Evolutionary conservation across 2,329 filamentous ascomycete genomes (phyloP).

Genomic region (Epichloe uncinata): DNA sequence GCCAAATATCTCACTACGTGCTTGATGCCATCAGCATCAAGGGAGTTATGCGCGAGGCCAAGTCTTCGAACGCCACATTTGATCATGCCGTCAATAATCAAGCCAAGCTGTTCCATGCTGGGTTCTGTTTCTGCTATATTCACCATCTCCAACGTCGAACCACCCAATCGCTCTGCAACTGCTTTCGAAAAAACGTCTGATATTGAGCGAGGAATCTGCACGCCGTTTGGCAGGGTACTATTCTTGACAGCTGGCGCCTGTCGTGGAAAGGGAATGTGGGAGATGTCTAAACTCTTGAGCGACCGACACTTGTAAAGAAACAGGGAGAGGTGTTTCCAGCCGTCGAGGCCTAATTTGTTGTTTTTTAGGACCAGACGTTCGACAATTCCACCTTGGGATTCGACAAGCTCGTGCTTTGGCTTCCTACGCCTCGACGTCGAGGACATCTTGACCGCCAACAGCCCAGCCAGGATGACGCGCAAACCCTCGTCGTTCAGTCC

Average conservation of each 20-base stretch:
- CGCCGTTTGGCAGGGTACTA: conserved; percentile 19
- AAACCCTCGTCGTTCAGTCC: conserved; percentile 78
- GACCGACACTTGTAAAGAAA: conserved; percentile 86
- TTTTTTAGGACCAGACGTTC: conserved; percentile 87
- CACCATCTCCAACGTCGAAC: conserved; percentile 65
- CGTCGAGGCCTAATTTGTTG: conserved; percentile 76
- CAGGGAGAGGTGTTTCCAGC: conserved; percentile 81
- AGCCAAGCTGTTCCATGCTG: conserved; percentile 55
- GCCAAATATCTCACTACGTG: conserved; percentile 67
- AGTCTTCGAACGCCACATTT: conserved; percentile 65
- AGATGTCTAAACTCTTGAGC: conserved; percentile 75
- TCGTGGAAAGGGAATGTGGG: conserved; percentile 64
- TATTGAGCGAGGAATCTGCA: conserved; percentile 20
- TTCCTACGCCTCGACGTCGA: conserved; percentile 37
- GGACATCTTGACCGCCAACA: conserved; percentile 65
- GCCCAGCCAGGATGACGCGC: conserved; percentile 71
- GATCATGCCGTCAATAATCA: conserved; percentile 70
- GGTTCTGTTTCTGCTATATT: conserved; percentile 71
- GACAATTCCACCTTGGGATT: conserved; percentile 55
- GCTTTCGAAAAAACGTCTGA: conserved; percentile 55
- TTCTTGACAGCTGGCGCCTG: conserved; percentile 19
- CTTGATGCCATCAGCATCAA: conserved; percentile 59
- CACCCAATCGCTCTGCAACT: conserved; percentile 62
- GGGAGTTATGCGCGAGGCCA: conserved; percentile 68
- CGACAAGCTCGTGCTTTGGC: conserved; percentile 25